A percentile compares a stretch with the other conserved stretches of the same genome.
Conservation (phyloP, 768 basidiomycete species). For the Suillus sp. region DNA sequence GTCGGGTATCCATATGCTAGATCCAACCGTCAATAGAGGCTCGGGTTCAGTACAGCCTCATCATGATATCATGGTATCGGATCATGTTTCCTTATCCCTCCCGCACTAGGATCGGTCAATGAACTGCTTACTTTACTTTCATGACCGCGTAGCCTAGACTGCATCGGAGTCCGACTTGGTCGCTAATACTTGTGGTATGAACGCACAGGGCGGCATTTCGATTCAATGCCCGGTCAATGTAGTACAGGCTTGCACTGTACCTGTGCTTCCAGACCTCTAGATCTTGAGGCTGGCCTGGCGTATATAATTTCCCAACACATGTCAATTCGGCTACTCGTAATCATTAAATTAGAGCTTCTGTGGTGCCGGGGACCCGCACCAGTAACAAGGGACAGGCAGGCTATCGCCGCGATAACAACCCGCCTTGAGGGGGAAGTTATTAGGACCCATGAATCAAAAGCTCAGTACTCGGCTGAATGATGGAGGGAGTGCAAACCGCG, state of each 20-base stretch:
- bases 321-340: not conserved
- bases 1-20: not conserved
- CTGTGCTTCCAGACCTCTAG: not conserved
- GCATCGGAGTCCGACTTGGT: not conserved
- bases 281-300: not conserved
- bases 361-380: not conserved
- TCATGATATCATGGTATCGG: not conserved
- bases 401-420: not conserved
- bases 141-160: slow-evolving; percentile 2
- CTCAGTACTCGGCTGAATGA: not conserved
- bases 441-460: not conserved
- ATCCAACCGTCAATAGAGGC: not conserved
- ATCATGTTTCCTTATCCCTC: not conserved
- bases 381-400: not conserved
- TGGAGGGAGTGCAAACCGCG: not conserved
- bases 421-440: not conserved
- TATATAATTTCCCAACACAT: not conserved
- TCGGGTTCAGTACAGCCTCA: not conserved
- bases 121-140: slow-evolving; percentile 1
- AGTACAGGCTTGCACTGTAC: not conserved
- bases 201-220: slow-evolving; percentile 5
- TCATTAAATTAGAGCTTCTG: not conserved
- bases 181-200: slow-evolving; percentile 1
- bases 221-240: not conserved
- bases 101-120: not conserved